Evolutionary conservation across 495 filamentous ascomycete genomes (phyloP).

Genomic region (Neurospora hispaniola): DNA sequence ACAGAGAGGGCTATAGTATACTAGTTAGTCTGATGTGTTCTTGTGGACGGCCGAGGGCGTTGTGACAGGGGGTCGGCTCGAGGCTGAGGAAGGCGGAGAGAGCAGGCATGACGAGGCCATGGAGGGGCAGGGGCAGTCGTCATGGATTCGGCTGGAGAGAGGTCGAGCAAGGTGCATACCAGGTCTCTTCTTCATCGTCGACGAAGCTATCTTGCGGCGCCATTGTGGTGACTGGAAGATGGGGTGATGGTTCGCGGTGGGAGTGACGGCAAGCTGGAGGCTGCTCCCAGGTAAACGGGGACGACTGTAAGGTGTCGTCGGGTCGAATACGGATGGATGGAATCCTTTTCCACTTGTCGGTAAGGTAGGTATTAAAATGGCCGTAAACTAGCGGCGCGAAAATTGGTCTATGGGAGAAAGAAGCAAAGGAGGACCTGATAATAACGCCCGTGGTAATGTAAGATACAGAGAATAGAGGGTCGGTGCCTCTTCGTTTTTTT

Average conservation of each 20-base stretch:
- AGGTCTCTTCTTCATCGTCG: slow-evolving; percentile 91
- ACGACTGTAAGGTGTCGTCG: not conserved
- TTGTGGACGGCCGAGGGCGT: slow-evolving; percentile 6
- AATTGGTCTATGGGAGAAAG: slow-evolving; percentile 6
- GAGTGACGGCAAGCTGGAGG: not conserved
- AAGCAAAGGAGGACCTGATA: slow-evolving; percentile 9
- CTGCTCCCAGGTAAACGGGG: slow-evolving; percentile 6
- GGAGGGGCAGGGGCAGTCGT: not conserved
- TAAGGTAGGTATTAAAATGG: slow-evolving; percentile 11
- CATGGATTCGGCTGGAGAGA: not conserved
- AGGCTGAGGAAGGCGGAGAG: slow-evolving; percentile 5
- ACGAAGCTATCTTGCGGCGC: slow-evolving; percentile 90
- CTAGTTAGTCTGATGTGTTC: not conserved
- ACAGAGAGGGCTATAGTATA: slow-evolving; percentile 66
- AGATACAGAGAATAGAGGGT: slow-evolving; percentile 12
- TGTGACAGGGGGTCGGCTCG: not conserved
- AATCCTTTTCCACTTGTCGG: not conserved
- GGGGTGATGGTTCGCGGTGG: slow-evolving; percentile 10
- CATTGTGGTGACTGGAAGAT: slow-evolving; percentile 38
- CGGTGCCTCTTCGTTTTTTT: not conserved
- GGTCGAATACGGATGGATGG: not conserved
- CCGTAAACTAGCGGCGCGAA: not conserved
- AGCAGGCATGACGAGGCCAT: not conserved
- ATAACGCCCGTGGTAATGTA: slow-evolving; percentile 15
- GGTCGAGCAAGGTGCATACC: slow-evolving; percentile 41